These are phyloP conservation scores for Ganoderma boninense DNA, from an alignment of 1,284 basidiomycete genomes.

Conservation along the genomic window DNA sequence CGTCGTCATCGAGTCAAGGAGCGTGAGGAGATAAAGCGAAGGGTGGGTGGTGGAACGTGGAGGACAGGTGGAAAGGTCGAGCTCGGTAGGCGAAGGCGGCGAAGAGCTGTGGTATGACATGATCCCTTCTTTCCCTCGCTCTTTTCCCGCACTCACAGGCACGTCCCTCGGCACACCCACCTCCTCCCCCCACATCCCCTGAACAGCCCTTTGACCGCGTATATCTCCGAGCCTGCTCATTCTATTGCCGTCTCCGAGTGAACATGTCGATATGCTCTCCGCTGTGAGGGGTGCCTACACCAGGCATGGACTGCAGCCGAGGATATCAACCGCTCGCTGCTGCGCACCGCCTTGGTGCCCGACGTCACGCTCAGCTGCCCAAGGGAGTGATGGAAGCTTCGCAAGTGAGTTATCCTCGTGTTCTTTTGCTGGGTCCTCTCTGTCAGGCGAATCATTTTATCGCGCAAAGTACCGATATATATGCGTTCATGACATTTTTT, in stretches of 20 bases:
- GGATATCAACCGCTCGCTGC: too few species aligned
- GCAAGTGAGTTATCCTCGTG: too few species aligned
- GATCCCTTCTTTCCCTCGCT: background rate
- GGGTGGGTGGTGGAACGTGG: background rate
- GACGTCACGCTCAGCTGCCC: too few species aligned
- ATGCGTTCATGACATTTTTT: too few species aligned
- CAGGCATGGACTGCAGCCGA: too few species aligned
- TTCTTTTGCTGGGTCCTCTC: too few species aligned
- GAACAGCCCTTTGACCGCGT: too few species aligned
- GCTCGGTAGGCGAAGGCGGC: background rate
- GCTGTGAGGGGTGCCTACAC: too few species aligned
- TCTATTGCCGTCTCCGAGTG: background rate
- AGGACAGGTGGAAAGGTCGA: background rate
- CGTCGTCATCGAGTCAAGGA: constrained; percentile 23
- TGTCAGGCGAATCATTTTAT: too few species aligned
- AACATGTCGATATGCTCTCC: background rate
- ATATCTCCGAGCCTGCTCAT: background rate
- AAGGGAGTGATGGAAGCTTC: too few species aligned
- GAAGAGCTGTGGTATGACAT: background rate
- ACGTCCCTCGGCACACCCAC: background rate
- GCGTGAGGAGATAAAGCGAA: constrained; percentile 19
- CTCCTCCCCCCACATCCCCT: background rate
- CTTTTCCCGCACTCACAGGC: constrained; percentile 5
- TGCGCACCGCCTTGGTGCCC: too few species aligned
- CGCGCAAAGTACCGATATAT: too few species aligned